Base-by-base conservation (phyloP, 2,329 filamentous ascomycete species). In the Arthrobotrys pseudoclavata region DNA sequence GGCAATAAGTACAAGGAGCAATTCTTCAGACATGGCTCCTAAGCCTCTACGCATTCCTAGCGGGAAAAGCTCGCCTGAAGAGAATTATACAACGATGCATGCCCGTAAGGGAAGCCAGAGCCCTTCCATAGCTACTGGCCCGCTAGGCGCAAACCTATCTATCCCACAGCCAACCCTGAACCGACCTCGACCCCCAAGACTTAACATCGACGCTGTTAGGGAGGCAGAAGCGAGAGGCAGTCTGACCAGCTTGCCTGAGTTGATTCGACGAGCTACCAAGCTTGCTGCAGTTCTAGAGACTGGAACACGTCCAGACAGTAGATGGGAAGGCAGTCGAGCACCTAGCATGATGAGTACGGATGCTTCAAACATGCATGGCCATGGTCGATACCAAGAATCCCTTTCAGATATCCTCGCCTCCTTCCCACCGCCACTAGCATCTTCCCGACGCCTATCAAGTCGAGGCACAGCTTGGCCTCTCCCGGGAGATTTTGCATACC, bases 211-310 rank as follows among this genome's bases (percentile, higher is more conserved):
- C 82, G 92, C 92, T 3, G 92, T 97, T 2, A 88, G 90, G 79
- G 90, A 91, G 63, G 92, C 92, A 15, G 93, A 97, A 83, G 89
- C 91, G 0, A 89, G 96, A 82, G 94, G 93, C 3, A 97, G 94
- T 83, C 86, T 97, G 79, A 98, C 96, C 0, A 97, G 94, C 84
- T 85, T 99, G 75, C 92, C 94, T 0, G 96, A 98, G 83, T 85
- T 99, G 76, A 98, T 99, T 80, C 88, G 90, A 81, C 89, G 96
- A 80, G 96, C 96, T 10, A 98, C 95, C 0, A 90, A 89, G 80
- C 86, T 98, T 42, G 95, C 94, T 15, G 89, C 92, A 0, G 94
- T 97, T 84, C 90, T 99, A 74, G 95, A 98, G 81, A 90, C 90
- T 80, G 95, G 95, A 12, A 91, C 85, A 80, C 90, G 89, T 20